Evolutionary conservation across 345 rosid species (phyloP), one percentile per base, ranked within the genome.

Genomic region (Pseudoturritis turrita): DNA sequence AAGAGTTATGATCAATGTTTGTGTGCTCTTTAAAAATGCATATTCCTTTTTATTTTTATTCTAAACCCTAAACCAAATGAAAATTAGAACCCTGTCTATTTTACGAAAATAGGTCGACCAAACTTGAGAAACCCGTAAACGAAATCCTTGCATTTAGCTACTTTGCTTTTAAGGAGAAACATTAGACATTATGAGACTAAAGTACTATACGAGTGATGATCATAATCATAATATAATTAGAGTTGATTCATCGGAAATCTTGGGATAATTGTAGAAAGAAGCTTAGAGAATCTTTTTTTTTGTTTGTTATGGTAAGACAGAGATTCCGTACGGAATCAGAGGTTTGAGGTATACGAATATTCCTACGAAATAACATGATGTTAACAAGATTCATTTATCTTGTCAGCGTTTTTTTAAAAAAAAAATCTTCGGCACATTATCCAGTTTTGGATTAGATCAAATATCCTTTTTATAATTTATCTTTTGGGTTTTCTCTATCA

Each of bases 321-420:
- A 59, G 59, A 60, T 60, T 71, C 43, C 39, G 49, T 58, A 36
- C 40, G 18, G 28, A 19, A 9, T 40, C 62, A 5, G 19, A 44
- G 36, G 43, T 44, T 5, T 67, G 31, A 40, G n/a, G 3, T 37
- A 41, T n/a, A 37, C 7, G 65, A 69, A 29, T 43, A 72, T 62
- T 10, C 55, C 28, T 46, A 31, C 54, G 55, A 54, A 43, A 33
- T 62, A 21, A 10, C 62, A n/a, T 22, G 53, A 62, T 53, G 64
- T 64, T 64, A 35, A 45, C 71, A 64, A 65, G 71, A 55, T 46
- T 73, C 77, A 55, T 64, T 73, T 45, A 31, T 17, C 37, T 41
- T 25, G 41, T 19, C 19, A 50, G 51, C 25, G 10, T 12, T 40
- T 15, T 29, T 21, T 61, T 19, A n/a, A n/a, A n/a, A n/a, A n/a